Base-by-base conservation (phyloP, 371 early-diverging fungal species). In the Mucor mucedo region DNA sequence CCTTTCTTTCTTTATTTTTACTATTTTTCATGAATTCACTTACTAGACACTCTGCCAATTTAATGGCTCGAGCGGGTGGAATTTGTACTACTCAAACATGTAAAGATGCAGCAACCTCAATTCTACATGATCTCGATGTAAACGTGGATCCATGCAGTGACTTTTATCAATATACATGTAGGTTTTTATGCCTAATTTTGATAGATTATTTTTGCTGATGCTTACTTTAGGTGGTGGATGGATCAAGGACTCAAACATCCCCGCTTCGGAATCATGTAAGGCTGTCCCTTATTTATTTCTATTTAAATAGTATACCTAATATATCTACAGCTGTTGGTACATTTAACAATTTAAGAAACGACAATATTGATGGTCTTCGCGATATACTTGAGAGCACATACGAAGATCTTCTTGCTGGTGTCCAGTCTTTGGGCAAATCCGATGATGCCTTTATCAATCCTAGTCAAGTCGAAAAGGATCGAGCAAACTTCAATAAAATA, bases 131-230 rank as follows among this genome's bases (percentile, higher is more conserved):
- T n/a, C 52, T 77, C 5, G 75, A 80, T 35, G 52, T 77, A 21
- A 76, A 69, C 35, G 56, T 66, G 2, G 69, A 80, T 70, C 80
- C 80, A 3, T 80, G 80, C 52, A 50, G 57, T 2, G 78, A 80
- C 38, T 80, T 80, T 59, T 84, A 77, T 53, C 73, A 75, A 45
- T 87, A 77, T 57, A 63, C 83, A 11, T 87, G 87, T 87, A 81
- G 58, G 39, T 11, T 13, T 4, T 30, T 13, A 7, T 2, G 28
- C 50, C 30, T 49, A 21, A 21, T 44, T 8, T 55, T 28, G 33
- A 49, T 5, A 2, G 2, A n/a, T 2, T 5, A 11, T 21, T 13
- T 5, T 41, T 29, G 3, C 28, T 5, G 21, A 6, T 47, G 3
- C 11, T 45, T 45, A 16, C 14, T 29, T 27, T 58, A 84, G 85